A percentile compares a stretch with the other conserved stretches of the same genome.
Evolutionary conservation across 768 basidiomycete genomes (phyloP).

Genomic region (Megacollybia marginata): DNA sequence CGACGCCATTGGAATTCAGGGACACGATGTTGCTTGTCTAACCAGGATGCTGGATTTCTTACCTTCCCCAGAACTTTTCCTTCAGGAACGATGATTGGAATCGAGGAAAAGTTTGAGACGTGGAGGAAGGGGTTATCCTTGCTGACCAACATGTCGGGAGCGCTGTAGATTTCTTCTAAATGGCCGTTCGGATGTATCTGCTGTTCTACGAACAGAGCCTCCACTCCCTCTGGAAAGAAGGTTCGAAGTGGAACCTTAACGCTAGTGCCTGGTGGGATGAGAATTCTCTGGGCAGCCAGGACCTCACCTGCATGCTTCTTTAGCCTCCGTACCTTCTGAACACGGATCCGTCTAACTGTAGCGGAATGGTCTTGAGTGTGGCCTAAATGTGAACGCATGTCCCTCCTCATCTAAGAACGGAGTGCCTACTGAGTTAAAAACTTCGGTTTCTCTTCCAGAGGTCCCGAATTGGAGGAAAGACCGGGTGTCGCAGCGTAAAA

Average conservation of each 20-base stretch:
- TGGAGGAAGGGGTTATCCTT: not conserved
- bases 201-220: conserved; percentile 2
- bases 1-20: too few species aligned
- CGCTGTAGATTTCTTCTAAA: not conserved
- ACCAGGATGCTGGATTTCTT: conserved; percentile 6
- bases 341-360: not conserved
- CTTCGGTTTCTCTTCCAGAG: not conserved
- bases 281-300: not conserved
- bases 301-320: conserved; percentile 6
- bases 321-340: not conserved
- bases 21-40: too few species aligned
- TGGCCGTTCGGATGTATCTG: not conserved
- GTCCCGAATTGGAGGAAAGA: conserved; percentile 10
- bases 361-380: not conserved
- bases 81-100: conserved; percentile 3
- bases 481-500: conserved; percentile 10
- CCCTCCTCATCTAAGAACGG: conserved; percentile 3
- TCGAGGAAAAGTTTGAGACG: not conserved
- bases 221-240: not conserved
- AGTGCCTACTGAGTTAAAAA: conserved; percentile 3
- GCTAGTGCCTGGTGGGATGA: conserved; percentile 9
- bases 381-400: not conserved
- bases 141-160: conserved; percentile 10
- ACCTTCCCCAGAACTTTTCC: conserved; percentile 10
- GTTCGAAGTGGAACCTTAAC: conserved; percentile 3